Conservation (phyloP, 768 basidiomycete genomes). For the Rhizopogon vesiculosus region DNA sequence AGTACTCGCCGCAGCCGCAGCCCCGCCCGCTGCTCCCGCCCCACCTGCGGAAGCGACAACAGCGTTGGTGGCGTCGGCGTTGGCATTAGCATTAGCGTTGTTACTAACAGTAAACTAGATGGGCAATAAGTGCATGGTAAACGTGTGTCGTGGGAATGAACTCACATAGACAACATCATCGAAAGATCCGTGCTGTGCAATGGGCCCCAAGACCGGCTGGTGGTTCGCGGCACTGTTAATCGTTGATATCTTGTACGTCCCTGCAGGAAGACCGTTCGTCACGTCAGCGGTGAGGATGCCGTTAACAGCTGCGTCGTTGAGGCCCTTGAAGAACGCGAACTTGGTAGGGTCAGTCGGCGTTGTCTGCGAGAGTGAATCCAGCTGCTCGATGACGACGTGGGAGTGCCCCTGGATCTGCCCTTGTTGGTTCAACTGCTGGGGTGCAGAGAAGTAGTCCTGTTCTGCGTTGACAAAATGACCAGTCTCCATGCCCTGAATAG, state of each 20-base stretch:
- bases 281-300: conserved; percentile 51
- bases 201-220: conserved; percentile 49
- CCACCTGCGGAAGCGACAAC: conserved; percentile 3
- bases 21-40: background rate
- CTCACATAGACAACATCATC: conserved; percentile 60
- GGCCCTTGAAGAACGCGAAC: conserved; percentile 53
- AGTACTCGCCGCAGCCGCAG: background rate
- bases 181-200: conserved; percentile 57
- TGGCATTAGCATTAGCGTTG: conserved; percentile 1
- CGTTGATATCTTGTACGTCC: conserved; percentile 53
- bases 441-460: conserved; percentile 51
- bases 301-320: conserved; percentile 39
- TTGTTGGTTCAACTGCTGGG: conserved; percentile 45
- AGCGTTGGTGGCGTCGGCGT: background rate
- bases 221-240: conserved; percentile 58
- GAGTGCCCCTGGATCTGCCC: conserved; percentile 55
- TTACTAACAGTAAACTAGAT: conserved; percentile 29
- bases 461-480: conserved; percentile 56
- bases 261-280: conserved; percentile 49
- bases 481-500: conserved; percentile 40
- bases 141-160: conserved; percentile 11
- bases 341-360: conserved; percentile 42
- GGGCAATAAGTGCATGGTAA: conserved; percentile 3
- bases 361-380: conserved; percentile 39
- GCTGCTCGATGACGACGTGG: conserved; percentile 51